Conservation (phyloP, 176 grass and related monocot genomes). For the Canna indica region DNA sequence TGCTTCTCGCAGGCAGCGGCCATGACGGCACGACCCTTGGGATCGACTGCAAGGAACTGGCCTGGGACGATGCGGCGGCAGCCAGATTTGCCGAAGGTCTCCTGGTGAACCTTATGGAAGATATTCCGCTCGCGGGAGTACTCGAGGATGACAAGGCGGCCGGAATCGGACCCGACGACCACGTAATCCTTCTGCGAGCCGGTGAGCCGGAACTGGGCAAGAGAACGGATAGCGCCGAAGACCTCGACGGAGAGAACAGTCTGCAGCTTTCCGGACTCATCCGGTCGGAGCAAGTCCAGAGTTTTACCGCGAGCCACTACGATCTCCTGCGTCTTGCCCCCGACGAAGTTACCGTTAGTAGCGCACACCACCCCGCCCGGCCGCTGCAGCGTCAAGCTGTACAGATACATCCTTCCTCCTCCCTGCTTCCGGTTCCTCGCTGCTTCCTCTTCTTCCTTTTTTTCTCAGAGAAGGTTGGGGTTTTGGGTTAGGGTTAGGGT, state of each 20-base stretch:
- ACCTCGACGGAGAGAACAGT: constrained; percentile 89
- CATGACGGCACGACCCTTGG: constrained; percentile 89
- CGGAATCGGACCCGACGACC: constrained; percentile 82
- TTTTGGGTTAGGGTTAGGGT: constrained; percentile 6
- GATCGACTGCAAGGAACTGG: constrained; percentile 82
- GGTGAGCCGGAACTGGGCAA: constrained; percentile 92
- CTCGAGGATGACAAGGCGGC: constrained; percentile 88
- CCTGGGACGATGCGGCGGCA: constrained; percentile 89
- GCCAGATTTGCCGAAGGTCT: constrained; percentile 93
- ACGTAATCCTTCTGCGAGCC: constrained; percentile 93
- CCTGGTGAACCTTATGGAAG: constrained; percentile 91
- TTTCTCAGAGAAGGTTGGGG: not conserved
- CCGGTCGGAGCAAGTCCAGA: constrained; percentile 67
- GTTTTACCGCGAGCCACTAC: constrained; percentile 63
- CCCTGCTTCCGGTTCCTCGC: not conserved
- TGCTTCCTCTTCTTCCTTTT: not conserved
- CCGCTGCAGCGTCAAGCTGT: constrained; percentile 75
- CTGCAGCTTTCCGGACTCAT: constrained; percentile 65
- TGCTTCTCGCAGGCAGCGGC: constrained; percentile 90
- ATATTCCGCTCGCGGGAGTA: constrained; percentile 77
- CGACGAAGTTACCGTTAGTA: constrained; percentile 79
- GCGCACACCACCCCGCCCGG: constrained; percentile 70
- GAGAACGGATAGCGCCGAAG: constrained; percentile 84
- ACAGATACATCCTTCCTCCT: constrained; percentile 55
- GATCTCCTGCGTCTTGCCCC: constrained; percentile 80